Conservation (phyloP, 2,329 filamentous ascomycete species). For the Claviceps quebecensis region DNA sequence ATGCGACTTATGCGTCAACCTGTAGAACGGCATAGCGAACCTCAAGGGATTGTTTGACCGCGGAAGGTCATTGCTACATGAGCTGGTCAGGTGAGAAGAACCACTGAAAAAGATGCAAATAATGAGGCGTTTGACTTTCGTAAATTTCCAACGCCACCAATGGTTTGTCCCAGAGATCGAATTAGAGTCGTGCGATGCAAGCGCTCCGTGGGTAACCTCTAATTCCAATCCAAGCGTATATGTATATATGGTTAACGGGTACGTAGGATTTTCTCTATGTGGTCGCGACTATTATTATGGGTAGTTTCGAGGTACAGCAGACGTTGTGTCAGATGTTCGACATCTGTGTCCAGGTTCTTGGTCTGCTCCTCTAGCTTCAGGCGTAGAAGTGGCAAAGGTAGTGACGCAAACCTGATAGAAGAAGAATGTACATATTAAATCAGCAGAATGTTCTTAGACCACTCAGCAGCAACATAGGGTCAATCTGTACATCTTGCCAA, state of each 20-base stretch:
- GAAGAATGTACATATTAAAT: neutral
- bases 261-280: constrained; percentile 75
- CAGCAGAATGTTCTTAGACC: neutral
- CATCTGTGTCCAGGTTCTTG: constrained; percentile 60
- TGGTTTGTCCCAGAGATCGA: too few relatives aligned
- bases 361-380: constrained; percentile 63
- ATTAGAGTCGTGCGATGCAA: too few relatives aligned
- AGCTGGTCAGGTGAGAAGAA: too few relatives aligned
- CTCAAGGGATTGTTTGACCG: too few relatives aligned
- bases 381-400: constrained; percentile 59
- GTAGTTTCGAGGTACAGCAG: constrained; percentile 90
- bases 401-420: constrained; percentile 64
- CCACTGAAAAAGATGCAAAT: too few relatives aligned
- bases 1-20: too few relatives aligned
- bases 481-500: constrained; percentile 78
- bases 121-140: too few relatives aligned
- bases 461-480: neutral
- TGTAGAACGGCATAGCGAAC: too few relatives aligned
- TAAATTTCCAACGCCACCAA: too few relatives aligned
- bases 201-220: too few relatives aligned
- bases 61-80: too few relatives aligned
- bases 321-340: constrained; percentile 73
- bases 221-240: too few relatives aligned
- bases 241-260: constrained; percentile 22
- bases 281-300: constrained; percentile 81